phyloP scores from a whole-genome alignment of 2,329 filamentous ascomycete genomes.

The Aureobasidium uvarum region DNA sequence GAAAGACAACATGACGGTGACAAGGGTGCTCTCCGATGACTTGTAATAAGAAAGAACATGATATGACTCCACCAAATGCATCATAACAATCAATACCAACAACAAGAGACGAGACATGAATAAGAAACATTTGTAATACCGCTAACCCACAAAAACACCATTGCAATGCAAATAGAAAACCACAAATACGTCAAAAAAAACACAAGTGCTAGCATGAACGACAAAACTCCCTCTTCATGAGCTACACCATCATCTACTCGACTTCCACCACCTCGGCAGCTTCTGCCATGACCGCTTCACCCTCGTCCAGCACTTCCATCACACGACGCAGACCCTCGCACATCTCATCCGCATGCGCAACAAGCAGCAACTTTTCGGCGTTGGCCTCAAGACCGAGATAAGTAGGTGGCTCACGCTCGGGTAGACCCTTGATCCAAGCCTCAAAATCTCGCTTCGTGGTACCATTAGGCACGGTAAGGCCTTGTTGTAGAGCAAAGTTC shows the following conservation, averaged over 20 bases:
- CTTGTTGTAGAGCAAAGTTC: slow-evolving; percentile 68
- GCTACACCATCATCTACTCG: slow-evolving; percentile 9
- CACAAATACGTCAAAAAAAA: background rate
- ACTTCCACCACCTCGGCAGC: slow-evolving; percentile 13
- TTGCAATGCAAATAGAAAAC: slow-evolving; percentile 2
- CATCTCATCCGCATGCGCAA: slow-evolving; percentile 82
- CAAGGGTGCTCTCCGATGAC: too few relatives aligned
- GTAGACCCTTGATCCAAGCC: slow-evolving; percentile 85
- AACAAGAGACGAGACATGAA: background rate
- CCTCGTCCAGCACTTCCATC: slow-evolving; percentile 85
- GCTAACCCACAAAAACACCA: slow-evolving; percentile 4
- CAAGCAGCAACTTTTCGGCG: slow-evolving; percentile 90
- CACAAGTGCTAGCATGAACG: background rate
- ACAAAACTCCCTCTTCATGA: background rate
- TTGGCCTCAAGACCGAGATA: slow-evolving; percentile 93
- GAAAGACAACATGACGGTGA: background rate
- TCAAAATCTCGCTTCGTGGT: slow-evolving; percentile 84
- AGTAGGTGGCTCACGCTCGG: slow-evolving; percentile 92
- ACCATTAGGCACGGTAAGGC: slow-evolving; percentile 70
- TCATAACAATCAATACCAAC: background rate
- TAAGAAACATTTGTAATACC: background rate
- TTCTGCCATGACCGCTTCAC: slow-evolving; percentile 72
- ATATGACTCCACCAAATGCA: background rate
- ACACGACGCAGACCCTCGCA: slow-evolving; percentile 81
- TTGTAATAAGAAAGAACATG: background rate